These are phyloP conservation scores for Thalassiosira hispida DNA, from an alignment of 352 stramenopile species.

Conservation along the genomic window DNA sequence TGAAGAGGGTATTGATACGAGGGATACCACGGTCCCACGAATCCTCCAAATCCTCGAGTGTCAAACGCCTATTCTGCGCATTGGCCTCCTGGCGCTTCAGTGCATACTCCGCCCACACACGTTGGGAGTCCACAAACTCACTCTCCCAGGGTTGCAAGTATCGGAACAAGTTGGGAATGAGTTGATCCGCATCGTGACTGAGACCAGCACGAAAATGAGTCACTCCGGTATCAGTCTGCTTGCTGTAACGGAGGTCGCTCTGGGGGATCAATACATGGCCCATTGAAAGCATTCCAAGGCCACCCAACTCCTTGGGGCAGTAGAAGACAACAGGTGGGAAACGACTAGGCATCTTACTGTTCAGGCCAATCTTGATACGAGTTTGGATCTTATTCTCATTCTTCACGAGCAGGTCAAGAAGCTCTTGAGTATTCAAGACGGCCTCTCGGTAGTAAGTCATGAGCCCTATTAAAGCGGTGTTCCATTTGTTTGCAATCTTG, in stretches of 20 bases:
- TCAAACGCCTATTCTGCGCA: slow-evolving; percentile 97
- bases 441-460: slow-evolving; percentile 99
- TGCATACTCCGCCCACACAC: slow-evolving; percentile 99
- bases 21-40: slow-evolving; percentile 98
- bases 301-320: slow-evolving; percentile 98
- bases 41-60: slow-evolving; percentile 99
- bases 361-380: slow-evolving; percentile 99
- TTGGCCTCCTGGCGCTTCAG: slow-evolving; percentile 99
- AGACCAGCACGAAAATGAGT: slow-evolving; percentile 98
- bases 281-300: slow-evolving; percentile 99
- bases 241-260: slow-evolving; percentile 98
- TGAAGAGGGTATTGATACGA: slow-evolving; percentile 87
- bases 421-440: slow-evolving; percentile 98
- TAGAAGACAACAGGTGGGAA: slow-evolving; percentile 99
- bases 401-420: slow-evolving; percentile 99
- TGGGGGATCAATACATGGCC: slow-evolving; percentile 99
- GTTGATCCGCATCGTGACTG: slow-evolving; percentile 96
- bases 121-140: slow-evolving; percentile 99
- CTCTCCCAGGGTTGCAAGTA: slow-evolving; percentile 98
- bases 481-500: slow-evolving; percentile 99
- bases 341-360: slow-evolving; percentile 98
- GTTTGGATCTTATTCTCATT: slow-evolving; percentile 99
- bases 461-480: slow-evolving; percentile 87
- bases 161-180: slow-evolving; percentile 99
- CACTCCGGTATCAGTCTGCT: slow-evolving; percentile 98